A percentile compares a stretch with the other conserved stretches of the same genome.
phyloP scores from a whole-genome alignment of 2,329 filamentous ascomycete genomes.

The Diaporthe sp. region DNA sequence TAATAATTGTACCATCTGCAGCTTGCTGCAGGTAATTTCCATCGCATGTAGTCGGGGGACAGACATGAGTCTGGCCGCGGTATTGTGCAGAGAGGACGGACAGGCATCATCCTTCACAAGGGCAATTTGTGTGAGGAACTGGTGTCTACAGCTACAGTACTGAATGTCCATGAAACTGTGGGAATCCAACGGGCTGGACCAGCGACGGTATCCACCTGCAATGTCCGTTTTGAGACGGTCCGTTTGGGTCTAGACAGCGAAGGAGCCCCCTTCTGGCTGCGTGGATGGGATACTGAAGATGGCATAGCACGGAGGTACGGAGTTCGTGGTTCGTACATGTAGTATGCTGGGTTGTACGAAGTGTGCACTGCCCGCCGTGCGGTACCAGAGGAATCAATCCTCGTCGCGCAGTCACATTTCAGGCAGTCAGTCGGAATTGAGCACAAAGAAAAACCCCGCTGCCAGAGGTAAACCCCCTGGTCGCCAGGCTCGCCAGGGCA shows the following conservation, averaged over 20 bases:
- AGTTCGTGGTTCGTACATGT: background rate
- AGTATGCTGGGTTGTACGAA: no score
- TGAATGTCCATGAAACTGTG: constrained; percentile 10
- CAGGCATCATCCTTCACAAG: constrained; percentile 36
- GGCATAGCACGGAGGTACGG: background rate
- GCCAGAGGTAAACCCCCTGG: background rate
- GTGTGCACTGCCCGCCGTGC: background rate
- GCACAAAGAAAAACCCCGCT: background rate
- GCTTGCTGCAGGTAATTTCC: background rate
- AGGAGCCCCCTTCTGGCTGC: background rate
- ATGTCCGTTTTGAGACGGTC: constrained; percentile 21
- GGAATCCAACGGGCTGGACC: constrained; percentile 9
- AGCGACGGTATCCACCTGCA: background rate
- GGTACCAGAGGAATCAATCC: background rate
- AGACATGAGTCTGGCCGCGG: constrained; percentile 23
- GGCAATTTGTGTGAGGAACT: constrained; percentile 19
- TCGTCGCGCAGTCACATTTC: background rate
- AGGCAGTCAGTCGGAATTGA: constrained; percentile 24
- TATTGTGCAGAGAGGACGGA: constrained; percentile 10
- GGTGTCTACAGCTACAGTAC: constrained; percentile 19
- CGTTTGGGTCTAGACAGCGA: constrained; percentile 20
- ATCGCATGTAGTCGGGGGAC: background rate
- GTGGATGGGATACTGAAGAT: no score
- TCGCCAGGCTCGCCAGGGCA: background rate
- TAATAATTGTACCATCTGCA: constrained; percentile 8